Percentiles rank a stretch among this genome's conserved stretches.
Conservation (phyloP, 208 protist genomes). For the Trypanosoma platydactyli region DNA sequence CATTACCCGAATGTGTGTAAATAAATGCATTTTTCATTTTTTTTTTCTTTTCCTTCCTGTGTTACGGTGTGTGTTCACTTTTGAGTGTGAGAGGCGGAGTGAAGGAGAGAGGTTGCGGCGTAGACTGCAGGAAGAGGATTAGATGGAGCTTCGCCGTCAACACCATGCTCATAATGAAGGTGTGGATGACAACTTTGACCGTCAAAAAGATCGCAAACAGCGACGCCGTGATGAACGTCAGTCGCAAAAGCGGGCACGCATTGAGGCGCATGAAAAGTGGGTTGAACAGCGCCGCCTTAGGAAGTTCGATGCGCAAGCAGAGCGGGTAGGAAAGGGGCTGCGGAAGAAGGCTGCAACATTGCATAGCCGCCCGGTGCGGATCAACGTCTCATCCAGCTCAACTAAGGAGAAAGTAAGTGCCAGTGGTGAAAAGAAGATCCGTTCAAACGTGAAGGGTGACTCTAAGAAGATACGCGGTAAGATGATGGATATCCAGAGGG, state of each 20-base stretch:
- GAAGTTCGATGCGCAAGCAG: background rate
- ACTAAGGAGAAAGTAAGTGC: background rate
- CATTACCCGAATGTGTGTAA: constrained; percentile 9
- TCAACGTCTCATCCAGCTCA: too few species aligned
- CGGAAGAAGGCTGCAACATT: background rate
- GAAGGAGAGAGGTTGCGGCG: background rate
- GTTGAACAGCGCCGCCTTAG: constrained; percentile 40
- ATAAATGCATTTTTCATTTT: background rate
- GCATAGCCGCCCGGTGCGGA: background rate
- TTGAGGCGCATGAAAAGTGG: constrained; percentile 58
- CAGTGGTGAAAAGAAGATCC: too few species aligned
- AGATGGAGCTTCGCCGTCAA: background rate
- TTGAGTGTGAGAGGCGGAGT: too few species aligned
- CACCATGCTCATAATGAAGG: constrained; percentile 7
- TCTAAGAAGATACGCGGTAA: too few species aligned
- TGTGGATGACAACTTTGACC: constrained; percentile 28
- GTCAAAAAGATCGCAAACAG: constrained; percentile 62
- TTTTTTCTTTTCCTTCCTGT: constrained; percentile 16
- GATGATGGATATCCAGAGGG: too few species aligned
- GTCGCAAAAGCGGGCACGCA: constrained; percentile 50
- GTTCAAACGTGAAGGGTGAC: too few species aligned
- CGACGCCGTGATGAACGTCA: constrained; percentile 47
- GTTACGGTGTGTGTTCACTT: constrained; percentile 2
- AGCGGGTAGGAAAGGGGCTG: background rate
- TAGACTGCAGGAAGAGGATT: background rate